Evolutionary conservation across 1,284 basidiomycete genomes (phyloP).

Genomic region (Sphagnurus paluster): DNA sequence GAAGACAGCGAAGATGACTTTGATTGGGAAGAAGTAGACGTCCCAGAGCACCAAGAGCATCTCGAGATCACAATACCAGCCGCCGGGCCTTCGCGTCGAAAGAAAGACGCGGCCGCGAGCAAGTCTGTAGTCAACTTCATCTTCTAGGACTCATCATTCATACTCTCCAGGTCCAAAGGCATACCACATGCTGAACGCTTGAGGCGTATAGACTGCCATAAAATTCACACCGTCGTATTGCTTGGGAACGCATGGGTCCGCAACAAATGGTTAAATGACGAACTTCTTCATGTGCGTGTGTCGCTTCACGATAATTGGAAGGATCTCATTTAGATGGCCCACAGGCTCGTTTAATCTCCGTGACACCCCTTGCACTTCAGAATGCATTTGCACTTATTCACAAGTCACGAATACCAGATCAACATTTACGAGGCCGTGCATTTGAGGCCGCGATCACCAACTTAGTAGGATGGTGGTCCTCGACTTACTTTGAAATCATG

Average conservation of each 20-base stretch:
- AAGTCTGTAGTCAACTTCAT: constrained; percentile 28
- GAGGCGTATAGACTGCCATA: constrained; percentile 79
- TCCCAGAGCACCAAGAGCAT: constrained; percentile 35
- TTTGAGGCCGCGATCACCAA: constrained; percentile 80
- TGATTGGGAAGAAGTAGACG: constrained; percentile 64
- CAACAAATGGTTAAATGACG: constrained; percentile 87
- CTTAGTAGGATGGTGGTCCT: constrained; percentile 83
- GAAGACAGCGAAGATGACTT: constrained; percentile 52
- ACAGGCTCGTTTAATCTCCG: constrained; percentile 83
- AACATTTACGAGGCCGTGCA: constrained; percentile 75
- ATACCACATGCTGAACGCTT: constrained; percentile 65
- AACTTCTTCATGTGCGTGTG: constrained; percentile 70
- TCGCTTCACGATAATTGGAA: not conserved
- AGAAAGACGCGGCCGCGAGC: constrained; percentile 32
- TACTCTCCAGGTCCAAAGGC: constrained; percentile 46
- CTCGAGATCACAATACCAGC: constrained; percentile 63
- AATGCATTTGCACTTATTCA: constrained; percentile 79
- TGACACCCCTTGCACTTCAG: constrained; percentile 79
- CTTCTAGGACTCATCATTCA: constrained; percentile 16
- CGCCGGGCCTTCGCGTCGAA: constrained; percentile 27
- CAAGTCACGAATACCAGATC: constrained; percentile 81
- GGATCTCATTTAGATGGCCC: constrained; percentile 12
- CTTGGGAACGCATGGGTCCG: constrained; percentile 76
- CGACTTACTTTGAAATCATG: constrained; percentile 68
- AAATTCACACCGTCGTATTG: constrained; percentile 81